Conservation (phyloP, 306 rosid species). For the Sicyos baderoa region DNA sequence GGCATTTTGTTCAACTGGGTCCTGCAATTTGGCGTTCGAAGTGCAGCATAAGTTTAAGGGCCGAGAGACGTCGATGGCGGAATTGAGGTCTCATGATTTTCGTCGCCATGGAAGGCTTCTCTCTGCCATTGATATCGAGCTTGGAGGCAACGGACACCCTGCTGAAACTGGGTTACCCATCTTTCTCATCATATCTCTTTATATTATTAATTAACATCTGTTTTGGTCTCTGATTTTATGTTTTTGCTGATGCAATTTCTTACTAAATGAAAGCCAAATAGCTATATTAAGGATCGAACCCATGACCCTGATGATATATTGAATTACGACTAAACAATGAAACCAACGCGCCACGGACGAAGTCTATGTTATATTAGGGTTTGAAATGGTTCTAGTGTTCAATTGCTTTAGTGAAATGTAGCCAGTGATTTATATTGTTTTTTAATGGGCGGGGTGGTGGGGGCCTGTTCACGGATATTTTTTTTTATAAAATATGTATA, state of each 20-base stretch:
- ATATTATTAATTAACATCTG: too few species aligned
- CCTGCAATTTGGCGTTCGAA: slow-evolving; percentile 46
- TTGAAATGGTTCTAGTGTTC: neutral
- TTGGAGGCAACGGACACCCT: slow-evolving; percentile 82
- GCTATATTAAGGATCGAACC: too few species aligned
- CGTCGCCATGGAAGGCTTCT: slow-evolving; percentile 68
- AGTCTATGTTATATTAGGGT: neutral
- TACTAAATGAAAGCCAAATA: too few species aligned
- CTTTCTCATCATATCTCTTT: neutral
- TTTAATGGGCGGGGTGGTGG: neutral
- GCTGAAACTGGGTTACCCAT: slow-evolving; percentile 51
- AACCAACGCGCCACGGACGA: too few species aligned
- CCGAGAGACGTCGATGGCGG: slow-evolving; percentile 26
- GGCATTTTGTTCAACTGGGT: slow-evolving; percentile 16
- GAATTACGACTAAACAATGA: too few species aligned
- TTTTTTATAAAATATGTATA: neutral
- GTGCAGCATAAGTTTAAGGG: slow-evolving; percentile 63
- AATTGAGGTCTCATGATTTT: slow-evolving; percentile 55
- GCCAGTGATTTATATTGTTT: neutral
- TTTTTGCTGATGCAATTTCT: neutral
- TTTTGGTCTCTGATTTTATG: neutral
- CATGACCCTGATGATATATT: too few species aligned
- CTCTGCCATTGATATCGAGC: slow-evolving; percentile 49
- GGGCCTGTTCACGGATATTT: neutral
- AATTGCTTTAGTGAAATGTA: neutral